Evolutionary conservation across 2,329 filamentous ascomycete species (phyloP).

Genomic region (Thelonectria rubi): DNA sequence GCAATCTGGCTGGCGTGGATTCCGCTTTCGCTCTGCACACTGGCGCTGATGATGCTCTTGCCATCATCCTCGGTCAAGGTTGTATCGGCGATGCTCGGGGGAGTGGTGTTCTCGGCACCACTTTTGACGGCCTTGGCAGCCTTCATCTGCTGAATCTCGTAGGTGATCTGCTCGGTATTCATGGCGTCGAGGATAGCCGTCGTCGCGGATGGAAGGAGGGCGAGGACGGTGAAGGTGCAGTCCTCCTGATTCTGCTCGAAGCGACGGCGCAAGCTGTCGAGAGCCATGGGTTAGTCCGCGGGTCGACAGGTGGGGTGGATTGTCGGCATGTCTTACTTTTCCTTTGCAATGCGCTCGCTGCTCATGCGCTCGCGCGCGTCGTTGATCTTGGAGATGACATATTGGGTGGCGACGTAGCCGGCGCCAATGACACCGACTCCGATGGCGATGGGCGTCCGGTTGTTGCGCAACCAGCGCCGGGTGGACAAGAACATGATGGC

Average conservation of each 20-base stretch:
- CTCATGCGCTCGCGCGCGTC: constrained; percentile 97
- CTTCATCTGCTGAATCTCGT: constrained; percentile 95
- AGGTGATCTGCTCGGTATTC: constrained; percentile 90
- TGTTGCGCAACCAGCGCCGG: constrained; percentile 90
- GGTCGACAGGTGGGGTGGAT: neutral
- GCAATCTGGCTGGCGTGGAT: constrained; percentile 82
- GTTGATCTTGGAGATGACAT: constrained; percentile 88
- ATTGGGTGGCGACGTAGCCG: constrained; percentile 91
- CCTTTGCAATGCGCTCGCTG: constrained; percentile 92
- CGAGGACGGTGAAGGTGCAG: constrained; percentile 97
- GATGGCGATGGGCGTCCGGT: constrained; percentile 88
- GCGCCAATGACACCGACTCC: constrained; percentile 87
- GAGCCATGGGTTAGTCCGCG: constrained; percentile 11
- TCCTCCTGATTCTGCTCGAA: constrained; percentile 99
- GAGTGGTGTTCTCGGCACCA: constrained; percentile 63
- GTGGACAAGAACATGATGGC: constrained; percentile 71
- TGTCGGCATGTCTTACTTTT: constrained; percentile 74
- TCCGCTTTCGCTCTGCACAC: constrained; percentile 82
- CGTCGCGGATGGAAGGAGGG: constrained; percentile 89
- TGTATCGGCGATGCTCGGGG: constrained; percentile 70
- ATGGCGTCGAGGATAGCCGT: constrained; percentile 88
- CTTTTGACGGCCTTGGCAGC: constrained; percentile 69
- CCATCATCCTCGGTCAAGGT: constrained; percentile 86
- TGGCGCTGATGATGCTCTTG: constrained; percentile 76
- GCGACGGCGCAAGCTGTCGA: constrained; percentile 81